Evolutionary conservation across 768 basidiomycete species (phyloP).

Genomic region (Termitomyces sp.): DNA sequence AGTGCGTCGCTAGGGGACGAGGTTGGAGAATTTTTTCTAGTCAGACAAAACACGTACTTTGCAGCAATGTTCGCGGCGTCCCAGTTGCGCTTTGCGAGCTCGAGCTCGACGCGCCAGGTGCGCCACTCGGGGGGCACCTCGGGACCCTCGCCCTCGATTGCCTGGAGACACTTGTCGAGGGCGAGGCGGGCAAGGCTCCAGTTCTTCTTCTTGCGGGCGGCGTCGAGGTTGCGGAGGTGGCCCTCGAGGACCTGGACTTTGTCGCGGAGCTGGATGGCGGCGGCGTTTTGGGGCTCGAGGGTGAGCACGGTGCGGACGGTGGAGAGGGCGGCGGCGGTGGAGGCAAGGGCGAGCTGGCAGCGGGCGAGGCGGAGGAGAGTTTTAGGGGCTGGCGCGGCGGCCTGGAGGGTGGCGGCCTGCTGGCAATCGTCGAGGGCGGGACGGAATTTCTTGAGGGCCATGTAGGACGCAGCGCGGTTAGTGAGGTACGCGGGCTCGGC

Average conservation of each 20-base stretch:
- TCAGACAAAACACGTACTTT: constrained; percentile 71
- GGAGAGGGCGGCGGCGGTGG: constrained; percentile 58
- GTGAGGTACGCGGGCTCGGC: constrained; percentile 73
- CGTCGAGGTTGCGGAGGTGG: constrained; percentile 61
- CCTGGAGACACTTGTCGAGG: constrained; percentile 69
- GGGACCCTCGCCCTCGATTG: constrained; percentile 69
- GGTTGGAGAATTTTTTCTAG: too few species aligned
- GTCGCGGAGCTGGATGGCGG: constrained; percentile 54
- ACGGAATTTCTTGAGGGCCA: constrained; percentile 74
- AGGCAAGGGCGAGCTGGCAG: constrained; percentile 79
- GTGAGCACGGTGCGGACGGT: constrained; percentile 57
- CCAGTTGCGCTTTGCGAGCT: constrained; percentile 64
- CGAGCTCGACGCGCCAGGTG: constrained; percentile 72
- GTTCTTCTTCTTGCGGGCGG: constrained; percentile 51
- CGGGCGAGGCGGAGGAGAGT: constrained; percentile 78
- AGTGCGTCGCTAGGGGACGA: constrained; percentile 84
- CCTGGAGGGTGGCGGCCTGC: constrained; percentile 60
- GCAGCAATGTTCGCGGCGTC: constrained; percentile 71
- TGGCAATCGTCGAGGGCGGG: constrained; percentile 77
- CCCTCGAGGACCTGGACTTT: constrained; percentile 57
- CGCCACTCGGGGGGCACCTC: constrained; percentile 79
- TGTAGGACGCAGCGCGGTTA: constrained; percentile 83
- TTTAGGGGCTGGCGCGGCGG: constrained; percentile 57
- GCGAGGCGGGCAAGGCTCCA: constrained; percentile 80
- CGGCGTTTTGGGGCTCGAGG: constrained; percentile 56